Evolutionary conservation across 2,329 filamentous ascomycete species (phyloP).

Genomic region (Cladosporium sp.): DNA sequence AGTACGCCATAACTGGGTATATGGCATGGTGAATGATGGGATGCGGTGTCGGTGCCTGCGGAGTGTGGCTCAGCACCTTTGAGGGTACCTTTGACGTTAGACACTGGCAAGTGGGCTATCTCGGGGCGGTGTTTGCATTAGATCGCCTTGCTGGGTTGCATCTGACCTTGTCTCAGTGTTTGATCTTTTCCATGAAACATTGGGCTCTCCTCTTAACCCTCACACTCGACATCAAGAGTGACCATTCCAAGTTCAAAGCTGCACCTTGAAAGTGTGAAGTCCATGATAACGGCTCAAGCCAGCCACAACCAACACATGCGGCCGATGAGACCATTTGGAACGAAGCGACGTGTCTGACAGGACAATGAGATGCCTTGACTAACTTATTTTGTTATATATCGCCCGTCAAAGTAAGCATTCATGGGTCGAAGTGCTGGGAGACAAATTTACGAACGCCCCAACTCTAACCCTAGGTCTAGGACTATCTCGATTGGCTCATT

Average conservation of each 20-base stretch:
- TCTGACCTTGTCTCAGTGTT: too few species aligned
- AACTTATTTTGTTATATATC: neutral
- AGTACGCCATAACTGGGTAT: conserved; percentile 22
- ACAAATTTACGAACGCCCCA: neutral
- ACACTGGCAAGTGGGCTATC: neutral
- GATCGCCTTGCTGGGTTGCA: too few species aligned
- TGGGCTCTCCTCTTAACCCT: too few species aligned
- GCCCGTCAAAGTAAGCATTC: neutral
- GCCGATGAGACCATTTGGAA: neutral
- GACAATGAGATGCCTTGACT: neutral
- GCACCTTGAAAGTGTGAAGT: too few species aligned
- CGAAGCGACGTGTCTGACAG: neutral
- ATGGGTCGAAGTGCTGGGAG: neutral
- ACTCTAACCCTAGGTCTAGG: neutral
- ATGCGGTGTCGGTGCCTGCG: too few species aligned
- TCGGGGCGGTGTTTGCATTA: neutral
- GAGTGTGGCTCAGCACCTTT: neutral
- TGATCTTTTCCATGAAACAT: too few species aligned
- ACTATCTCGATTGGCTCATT: too few species aligned
- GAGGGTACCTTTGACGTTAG: neutral
- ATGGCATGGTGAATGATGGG: conserved; percentile 22
- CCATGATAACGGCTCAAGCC: too few species aligned
- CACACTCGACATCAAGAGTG: too few species aligned
- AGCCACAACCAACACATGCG: neutral
- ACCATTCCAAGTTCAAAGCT: too few species aligned